A percentile compares a stretch with the other conserved stretches of the same genome.
Evolutionary conservation across 305 asterid genomes (phyloP).

Genomic region (Solanum hybrid): DNA sequence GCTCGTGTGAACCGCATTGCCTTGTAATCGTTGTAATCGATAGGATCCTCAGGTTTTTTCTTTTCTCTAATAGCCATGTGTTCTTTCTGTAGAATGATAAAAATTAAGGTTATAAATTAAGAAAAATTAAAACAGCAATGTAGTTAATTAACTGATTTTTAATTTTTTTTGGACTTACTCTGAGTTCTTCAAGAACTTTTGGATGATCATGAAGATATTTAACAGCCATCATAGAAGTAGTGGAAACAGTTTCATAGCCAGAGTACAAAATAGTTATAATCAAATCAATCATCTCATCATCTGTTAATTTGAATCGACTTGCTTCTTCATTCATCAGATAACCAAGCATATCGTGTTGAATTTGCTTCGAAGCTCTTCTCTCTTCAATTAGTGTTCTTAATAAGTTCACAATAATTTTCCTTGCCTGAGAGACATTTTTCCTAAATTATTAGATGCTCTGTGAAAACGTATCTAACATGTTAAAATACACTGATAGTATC

Average conservation of each 20-base stretch:
- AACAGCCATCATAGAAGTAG: constrained; percentile 99
- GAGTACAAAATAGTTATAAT: constrained; percentile 87
- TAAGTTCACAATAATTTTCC: constrained; percentile 50
- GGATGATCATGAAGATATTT: constrained; percentile 98
- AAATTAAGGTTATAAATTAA: not conserved
- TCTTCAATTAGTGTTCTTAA: constrained; percentile 56
- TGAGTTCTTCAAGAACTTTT: constrained; percentile 79
- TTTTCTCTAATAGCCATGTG: constrained; percentile 73
- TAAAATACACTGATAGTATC: not conserved
- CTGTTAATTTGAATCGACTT: constrained; percentile 53
- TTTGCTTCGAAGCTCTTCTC: constrained; percentile 48
- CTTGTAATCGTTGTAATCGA: constrained; percentile 74
- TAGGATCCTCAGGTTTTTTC: constrained; percentile 70
- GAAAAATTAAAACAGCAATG: not conserved
- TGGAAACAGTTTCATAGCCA: constrained; percentile 92
- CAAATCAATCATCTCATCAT: constrained; percentile 84
- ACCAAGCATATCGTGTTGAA: constrained; percentile 70
- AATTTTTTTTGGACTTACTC: constrained; percentile 34
- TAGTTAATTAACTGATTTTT: not conserved
- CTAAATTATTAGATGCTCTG: not conserved
- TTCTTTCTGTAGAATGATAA: constrained; percentile 52
- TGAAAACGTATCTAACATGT: not conserved
- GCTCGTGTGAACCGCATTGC: constrained; percentile 96
- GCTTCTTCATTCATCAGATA: constrained; percentile 43
- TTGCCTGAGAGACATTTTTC: constrained; percentile 13